Base-by-base conservation (phyloP, 2,329 filamentous ascomycete species). In the Colletotrichum euphorbiae region DNA sequence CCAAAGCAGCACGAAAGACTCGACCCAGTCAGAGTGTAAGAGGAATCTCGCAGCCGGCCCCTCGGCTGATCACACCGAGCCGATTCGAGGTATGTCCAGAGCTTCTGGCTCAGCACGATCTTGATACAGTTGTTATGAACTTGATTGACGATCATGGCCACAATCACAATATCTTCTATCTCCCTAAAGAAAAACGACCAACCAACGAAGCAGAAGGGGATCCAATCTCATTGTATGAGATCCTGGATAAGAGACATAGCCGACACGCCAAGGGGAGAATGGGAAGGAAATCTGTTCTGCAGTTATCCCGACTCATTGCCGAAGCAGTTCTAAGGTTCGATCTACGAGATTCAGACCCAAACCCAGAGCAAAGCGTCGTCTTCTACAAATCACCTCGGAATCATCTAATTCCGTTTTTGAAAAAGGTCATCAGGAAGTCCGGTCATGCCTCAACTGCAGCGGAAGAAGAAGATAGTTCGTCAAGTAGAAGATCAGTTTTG, bases 281-380 rank as follows among this genome's bases (percentile, higher is more conserved):
- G 51, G 12, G n/a, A 11, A 50, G 13, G 4, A 50, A 50, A n/a
- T 21, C 5, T 6, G 21, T 55, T 24, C 9, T 55, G 8, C 51
- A 11, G 1, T 17, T 55, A 17, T 55, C 33, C 3, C 12, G 51
- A 21, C 51, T 55, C 9, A 40, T 55, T 24, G 36, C 51, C 8
- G 51, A 55, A 55, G 51, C 51, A 6, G 51, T 55, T 19, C 31
- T 55, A 17, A 40, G 51, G n/a, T 55, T 55, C 5, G 33, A 55
- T 24, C 19, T 55, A 9, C 21, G 12, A 42, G 33, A 24, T 11
- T 55, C 33, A 1, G 51, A 55, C 4, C 17, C 33, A 3, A 42
- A 13, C 51, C 33, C 33, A 31, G 51, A 21, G 13, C 7, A 55
- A 3, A 40, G 51, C 36, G 28, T 55, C 36, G 51, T 42, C 13